phyloP scores from a whole-genome alignment of 129 eudicot species.

The Deinandra increscens region DNA sequence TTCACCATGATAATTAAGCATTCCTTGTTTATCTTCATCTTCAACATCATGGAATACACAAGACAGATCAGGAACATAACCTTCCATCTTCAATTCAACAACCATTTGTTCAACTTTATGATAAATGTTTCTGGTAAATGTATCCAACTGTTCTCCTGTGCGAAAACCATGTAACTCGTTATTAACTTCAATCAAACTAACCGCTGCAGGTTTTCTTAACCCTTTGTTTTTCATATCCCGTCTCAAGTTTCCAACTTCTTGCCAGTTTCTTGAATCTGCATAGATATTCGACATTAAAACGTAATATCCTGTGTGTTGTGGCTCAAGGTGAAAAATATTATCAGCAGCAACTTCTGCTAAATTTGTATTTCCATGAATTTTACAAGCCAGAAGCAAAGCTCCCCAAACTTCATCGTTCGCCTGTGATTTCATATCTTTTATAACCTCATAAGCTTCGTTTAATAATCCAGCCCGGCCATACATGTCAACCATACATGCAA shows the following conservation, averaged over 20 bases:
- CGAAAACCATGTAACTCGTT: slow-evolving; percentile 37
- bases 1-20: slow-evolving; percentile 39
- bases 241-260: slow-evolving; percentile 41
- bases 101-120: slow-evolving; percentile 28
- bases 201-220: slow-evolving; percentile 43
- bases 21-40: slow-evolving; percentile 37
- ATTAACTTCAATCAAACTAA: slow-evolving; percentile 34
- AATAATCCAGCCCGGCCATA: slow-evolving; percentile 63
- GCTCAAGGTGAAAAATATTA: slow-evolving; percentile 55
- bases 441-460: slow-evolving; percentile 63
- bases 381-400: slow-evolving; percentile 68
- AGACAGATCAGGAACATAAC: slow-evolving; percentile 34
- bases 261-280: slow-evolving; percentile 40
- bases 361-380: slow-evolving; percentile 40
- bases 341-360: slow-evolving; percentile 60
- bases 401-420: slow-evolving; percentile 76
- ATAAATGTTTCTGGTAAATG: slow-evolving; percentile 24
- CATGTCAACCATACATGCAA: slow-evolving; percentile 89
- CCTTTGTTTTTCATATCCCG: slow-evolving; percentile 37
- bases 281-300: slow-evolving; percentile 54
- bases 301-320: slow-evolving; percentile 57
- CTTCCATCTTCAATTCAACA: slow-evolving; percentile 33
- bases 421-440: slow-evolving; percentile 46
- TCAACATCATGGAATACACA: slow-evolving; percentile 48
- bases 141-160: slow-evolving; percentile 34